These are phyloP conservation scores for Rosa hybrid DNA, from an alignment of 331 rosid species.

Conservation along the genomic window DNA sequence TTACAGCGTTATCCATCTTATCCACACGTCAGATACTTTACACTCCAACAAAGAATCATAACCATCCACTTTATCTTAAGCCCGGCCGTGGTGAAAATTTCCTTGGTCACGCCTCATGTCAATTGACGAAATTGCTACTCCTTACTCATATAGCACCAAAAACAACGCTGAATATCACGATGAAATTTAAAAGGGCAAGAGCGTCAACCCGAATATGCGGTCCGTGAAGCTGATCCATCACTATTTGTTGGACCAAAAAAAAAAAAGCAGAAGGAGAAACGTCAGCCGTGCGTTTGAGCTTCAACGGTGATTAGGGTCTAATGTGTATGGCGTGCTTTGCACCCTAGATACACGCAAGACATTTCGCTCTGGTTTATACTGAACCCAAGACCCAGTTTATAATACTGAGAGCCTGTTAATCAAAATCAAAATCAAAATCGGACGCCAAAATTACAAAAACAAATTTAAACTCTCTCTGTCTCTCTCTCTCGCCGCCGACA, in stretches of 20 bases:
- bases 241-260: too few relatives aligned
- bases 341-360: neutral
- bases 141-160: neutral
- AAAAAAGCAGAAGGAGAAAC: neutral
- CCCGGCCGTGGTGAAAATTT: neutral
- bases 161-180: neutral
- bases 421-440: neutral
- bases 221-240: neutral
- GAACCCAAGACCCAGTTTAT: slow-evolving; percentile 11
- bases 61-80: neutral
- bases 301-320: slow-evolving; percentile 9
- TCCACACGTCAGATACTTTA: neutral
- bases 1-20: neutral
- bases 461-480: slow-evolving; percentile 28
- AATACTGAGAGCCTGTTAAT: too few relatives aligned
- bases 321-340: neutral
- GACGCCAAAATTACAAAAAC: neutral
- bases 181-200: neutral
- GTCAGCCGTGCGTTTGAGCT: neutral
- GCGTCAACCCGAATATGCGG: neutral
- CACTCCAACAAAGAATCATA: neutral
- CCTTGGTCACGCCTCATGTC: slow-evolving; percentile 8
- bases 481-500: slow-evolving; percentile 35
- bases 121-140: slow-evolving; percentile 6
- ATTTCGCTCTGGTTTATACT: neutral